Evolutionary conservation across 148 eudicot species (phyloP), one percentile per base, ranked within the genome.

Genomic region (Rheum nobile): DNA sequence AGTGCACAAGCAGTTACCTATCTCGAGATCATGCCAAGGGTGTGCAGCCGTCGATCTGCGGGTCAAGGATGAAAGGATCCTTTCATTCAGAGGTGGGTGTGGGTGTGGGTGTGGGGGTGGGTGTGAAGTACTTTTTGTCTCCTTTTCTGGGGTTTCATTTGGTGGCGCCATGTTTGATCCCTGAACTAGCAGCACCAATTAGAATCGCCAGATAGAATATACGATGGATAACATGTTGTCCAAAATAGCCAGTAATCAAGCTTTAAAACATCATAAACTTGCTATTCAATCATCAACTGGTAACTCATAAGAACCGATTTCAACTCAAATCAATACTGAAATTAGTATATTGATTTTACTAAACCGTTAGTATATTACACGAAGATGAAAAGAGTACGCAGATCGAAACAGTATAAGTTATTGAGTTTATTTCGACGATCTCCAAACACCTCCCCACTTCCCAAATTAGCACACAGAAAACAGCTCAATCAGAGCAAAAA

Each of bases 21-120:
- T 90, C 87, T 90, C 89, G 8, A 90, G 90, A 77, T 90, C 96
- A 86, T 90, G 96, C 96, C 96, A 90, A 55, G 91, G 96, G 84
- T 90, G 96, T 54, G 96, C 92, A 81, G 90, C 96, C 76, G 82
- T 73, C 14, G 96, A 88, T 80, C 84, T 81, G 65, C 86, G 81
- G 24, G 84, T 79, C 85, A 87, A 71, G 70, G 96, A 90, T 19
- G 96, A 81, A 46, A 90, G 86, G 16, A 90, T 90, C 48, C 92
- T 88, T 68, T 86, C 89, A 80, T 88, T 88, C 6, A 88, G 77
- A 39, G 84, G 85, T 8, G 84, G 86, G 74, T 78, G 88, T 17
- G 80, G 47, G 14, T 77, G 34, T 34, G 76, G 83, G 86, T n/a
- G 84, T 6, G 84, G 86, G 74, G 84, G 85, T 8, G 84, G 86